Evolutionary conservation across 148 eudicot genomes (phyloP), one percentile per base, ranked within the genome.

Genomic region (Rheum nobile): DNA sequence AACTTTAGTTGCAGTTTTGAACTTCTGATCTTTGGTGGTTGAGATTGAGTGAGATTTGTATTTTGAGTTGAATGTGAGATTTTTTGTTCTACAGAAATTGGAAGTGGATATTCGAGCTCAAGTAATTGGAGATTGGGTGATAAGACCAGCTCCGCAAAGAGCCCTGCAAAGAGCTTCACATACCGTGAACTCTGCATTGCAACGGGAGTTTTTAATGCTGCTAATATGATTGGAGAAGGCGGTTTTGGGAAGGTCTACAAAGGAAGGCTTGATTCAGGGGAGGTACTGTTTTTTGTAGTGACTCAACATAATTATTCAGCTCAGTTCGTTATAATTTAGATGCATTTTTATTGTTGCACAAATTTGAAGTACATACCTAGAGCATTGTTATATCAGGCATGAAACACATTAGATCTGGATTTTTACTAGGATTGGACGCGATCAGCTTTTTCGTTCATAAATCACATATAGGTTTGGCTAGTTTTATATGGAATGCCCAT

Each of bases 161-260:
- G 70, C 9, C 76, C 76, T 39, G 76, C 76, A 57, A 59, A 38
- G 34, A 59, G 76, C 37, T 74, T 74, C 38, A 38, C 71, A 13
- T 74, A 74, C 29, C 76, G 70, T 37, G 76, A 74, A 42, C 71
- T 74, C 32, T 74, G 76, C 16, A n/a, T 57, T 19, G 76, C 76
- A 17, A 74, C 76, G 50, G 52, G 76, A 7, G 67, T 74, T 44
- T 74, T 74, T 61, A 59, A 74, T 61, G 44, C 35, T 26, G 71
- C 76, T 22, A 74, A 74, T 74, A 38, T 47, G 76, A 61, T 74
- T 28, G 87, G 89, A 44, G 89, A 86, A 84, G 89, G 89, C 21
- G 87, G 85, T 34, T 84, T 86, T 47, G 90, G 90, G 8, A 83
- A 72, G 72, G 91, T 74, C 21, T 74, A 74, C 71, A 74, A 74